These are phyloP conservation scores for Mycosarcoma maydis DNA, from an alignment of 1,284 basidiomycete genomes.

Conservation along the genomic window DNA sequence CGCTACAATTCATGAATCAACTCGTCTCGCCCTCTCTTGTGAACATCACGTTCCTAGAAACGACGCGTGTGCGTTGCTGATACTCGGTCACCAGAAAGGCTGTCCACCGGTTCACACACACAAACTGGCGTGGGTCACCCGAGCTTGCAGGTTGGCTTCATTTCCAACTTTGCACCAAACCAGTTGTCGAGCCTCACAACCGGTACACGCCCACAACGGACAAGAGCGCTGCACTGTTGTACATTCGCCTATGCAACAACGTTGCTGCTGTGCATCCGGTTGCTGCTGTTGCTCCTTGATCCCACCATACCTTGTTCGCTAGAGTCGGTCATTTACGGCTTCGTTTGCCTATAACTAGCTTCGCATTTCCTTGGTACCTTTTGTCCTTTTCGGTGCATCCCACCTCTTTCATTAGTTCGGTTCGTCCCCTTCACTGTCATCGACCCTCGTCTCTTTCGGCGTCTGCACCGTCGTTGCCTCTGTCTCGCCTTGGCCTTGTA, in stretches of 20 bases:
- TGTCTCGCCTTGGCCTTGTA: too few species aligned
- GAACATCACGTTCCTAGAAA: neutral
- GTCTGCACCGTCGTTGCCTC: too few species aligned
- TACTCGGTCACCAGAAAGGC: neutral
- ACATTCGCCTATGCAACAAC: neutral
- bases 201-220: too few species aligned
- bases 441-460: too few species aligned
- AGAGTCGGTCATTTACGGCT: neutral
- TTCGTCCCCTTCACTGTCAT: neutral
- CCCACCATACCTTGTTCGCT: neutral
- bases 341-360: conserved; percentile 2
- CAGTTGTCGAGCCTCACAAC: too few species aligned
- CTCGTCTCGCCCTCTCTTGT: too few species aligned
- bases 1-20: too few species aligned
- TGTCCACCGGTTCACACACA: neutral
- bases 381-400: neutral
- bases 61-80: neutral
- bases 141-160: neutral
- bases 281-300: neutral
- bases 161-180: neutral
- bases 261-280: neutral
- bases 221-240: neutral
- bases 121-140: neutral
- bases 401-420: neutral
- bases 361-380: neutral